Base-by-base conservation (phyloP, 306 rosid species). In the Begonia masoniana region DNA sequence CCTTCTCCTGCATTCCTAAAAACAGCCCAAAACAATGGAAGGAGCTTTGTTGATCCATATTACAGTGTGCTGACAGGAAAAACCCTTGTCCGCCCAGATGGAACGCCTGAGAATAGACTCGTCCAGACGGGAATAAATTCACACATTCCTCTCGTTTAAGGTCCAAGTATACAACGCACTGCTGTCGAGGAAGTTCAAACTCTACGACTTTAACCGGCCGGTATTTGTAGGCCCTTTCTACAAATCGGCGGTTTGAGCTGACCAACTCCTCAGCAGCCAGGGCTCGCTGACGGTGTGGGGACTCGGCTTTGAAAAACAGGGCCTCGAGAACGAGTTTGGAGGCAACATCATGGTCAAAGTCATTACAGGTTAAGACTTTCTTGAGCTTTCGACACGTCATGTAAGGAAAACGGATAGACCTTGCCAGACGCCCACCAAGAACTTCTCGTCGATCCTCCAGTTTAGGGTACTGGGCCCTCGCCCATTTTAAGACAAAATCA, bases 21-120 rank as follows among this genome's bases (percentile, higher is more conserved):
- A 87, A 87, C 19, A 87, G 74, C 35, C 96, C 96, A 60, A 87
- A 87, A 73, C 96, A 87, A 58, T 87, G 94, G 80, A 80, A 83
- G 42, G 94, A 80, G 62, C 84, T 74, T 63, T 83, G 89, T 63
- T 87, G 96, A 66, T 87, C 94, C 96, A 87, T 83, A 77, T 87
- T 83, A 69, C 96, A 87, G 66, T 87, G 96, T 1, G 96, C 94
- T 36, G 96, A 87, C 4, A 87, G 82, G 62, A 87, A 87, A 68
- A 87, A 87, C 39, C 96, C 96, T 59, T 87, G 94, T 8, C 94
- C 39, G 1, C 39, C 39, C 1, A 31, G 39, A 31, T 31, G 39
- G 9, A 31, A 31, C 9, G 39, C 39, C 39, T 31, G 39, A 31
- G 39, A 31, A 31, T 31, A 31, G 39, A 31, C 39, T 31, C 39